Evolutionary conservation across 2,329 filamentous ascomycete species (phyloP).

Genomic region (Aspergillus nomiae): DNA sequence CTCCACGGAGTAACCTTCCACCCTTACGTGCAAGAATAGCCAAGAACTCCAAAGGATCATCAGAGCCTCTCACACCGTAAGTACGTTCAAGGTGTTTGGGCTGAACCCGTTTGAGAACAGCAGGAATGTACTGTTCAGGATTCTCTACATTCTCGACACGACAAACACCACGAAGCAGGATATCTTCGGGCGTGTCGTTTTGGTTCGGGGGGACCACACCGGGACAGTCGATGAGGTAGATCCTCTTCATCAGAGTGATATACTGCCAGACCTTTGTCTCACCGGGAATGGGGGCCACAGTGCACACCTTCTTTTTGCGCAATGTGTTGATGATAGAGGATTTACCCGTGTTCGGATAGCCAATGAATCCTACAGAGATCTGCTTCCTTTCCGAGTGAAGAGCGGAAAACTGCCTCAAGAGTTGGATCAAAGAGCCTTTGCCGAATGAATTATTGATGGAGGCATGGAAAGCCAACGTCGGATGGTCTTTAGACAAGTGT

Average conservation of each 20-base stretch:
- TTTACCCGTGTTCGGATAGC: slow-evolving; percentile 93
- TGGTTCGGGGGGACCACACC: slow-evolving; percentile 91
- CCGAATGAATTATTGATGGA: slow-evolving; percentile 95
- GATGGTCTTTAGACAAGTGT: slow-evolving; percentile 82
- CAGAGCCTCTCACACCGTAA: slow-evolving; percentile 82
- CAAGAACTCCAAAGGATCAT: slow-evolving; percentile 76
- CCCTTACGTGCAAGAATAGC: slow-evolving; percentile 85
- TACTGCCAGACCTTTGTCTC: slow-evolving; percentile 99
- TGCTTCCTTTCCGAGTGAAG: slow-evolving; percentile 91
- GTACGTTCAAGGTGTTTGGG: slow-evolving; percentile 87
- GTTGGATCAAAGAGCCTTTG: slow-evolving; percentile 88
- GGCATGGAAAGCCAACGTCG: slow-evolving; percentile 92
- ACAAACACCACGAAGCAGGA: slow-evolving; percentile 87
- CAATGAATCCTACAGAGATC: slow-evolving; percentile 86
- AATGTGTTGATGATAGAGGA: slow-evolving; percentile 97
- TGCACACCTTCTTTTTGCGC: slow-evolving; percentile 91
- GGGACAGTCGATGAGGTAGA: slow-evolving; percentile 94
- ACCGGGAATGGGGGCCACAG: slow-evolving; percentile 88
- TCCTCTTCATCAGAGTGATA: slow-evolving; percentile 90
- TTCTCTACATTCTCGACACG: slow-evolving; percentile 95
- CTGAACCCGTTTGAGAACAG: slow-evolving; percentile 78
- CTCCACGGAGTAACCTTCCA: slow-evolving; percentile 82
- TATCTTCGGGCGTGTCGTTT: slow-evolving; percentile 80
- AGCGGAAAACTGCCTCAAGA: slow-evolving; percentile 88
- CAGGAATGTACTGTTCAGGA: slow-evolving; percentile 91